Conservation (phyloP, 768 basidiomycete species). For the Trametes sanguinea region DNA sequence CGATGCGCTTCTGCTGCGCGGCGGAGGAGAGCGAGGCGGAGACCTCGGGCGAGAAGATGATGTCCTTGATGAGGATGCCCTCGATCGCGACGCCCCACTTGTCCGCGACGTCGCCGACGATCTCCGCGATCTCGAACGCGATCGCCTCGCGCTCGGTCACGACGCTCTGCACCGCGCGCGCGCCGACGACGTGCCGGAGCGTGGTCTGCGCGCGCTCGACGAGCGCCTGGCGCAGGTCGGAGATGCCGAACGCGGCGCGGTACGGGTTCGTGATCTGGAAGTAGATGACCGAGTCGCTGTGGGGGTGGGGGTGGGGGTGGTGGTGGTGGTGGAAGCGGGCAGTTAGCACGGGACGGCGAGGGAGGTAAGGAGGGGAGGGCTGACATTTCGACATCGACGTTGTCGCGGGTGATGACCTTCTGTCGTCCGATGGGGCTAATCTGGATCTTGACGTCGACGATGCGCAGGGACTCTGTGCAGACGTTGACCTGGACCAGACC, state of each 20-base stretch:
- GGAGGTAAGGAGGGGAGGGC: slow-evolving; percentile 30
- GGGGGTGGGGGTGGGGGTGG: not conserved
- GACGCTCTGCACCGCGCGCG: slow-evolving; percentile 91
- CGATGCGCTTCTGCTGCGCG: slow-evolving; percentile 95
- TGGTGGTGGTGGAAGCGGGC: not conserved
- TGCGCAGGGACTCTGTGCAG: slow-evolving; percentile 83
- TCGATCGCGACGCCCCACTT: slow-evolving; percentile 98
- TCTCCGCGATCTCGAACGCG: slow-evolving; percentile 95
- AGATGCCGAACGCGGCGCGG: slow-evolving; percentile 92
- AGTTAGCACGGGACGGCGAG: slow-evolving; percentile 11
- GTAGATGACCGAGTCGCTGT: slow-evolving; percentile 89
- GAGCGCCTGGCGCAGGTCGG: slow-evolving; percentile 83
- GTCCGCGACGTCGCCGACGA: slow-evolving; percentile 88
- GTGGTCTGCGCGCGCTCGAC: slow-evolving; percentile 91
- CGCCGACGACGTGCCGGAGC: slow-evolving; percentile 95
- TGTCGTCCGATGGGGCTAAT: slow-evolving; percentile 86
- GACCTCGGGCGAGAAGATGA: slow-evolving; percentile 90
- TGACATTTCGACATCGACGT: slow-evolving; percentile 92
- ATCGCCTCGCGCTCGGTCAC: slow-evolving; percentile 97
- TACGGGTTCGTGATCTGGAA: slow-evolving; percentile 91
- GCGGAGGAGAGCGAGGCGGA: slow-evolving; percentile 91
- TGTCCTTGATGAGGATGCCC: slow-evolving; percentile 93
- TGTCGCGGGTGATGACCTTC: slow-evolving; percentile 92
- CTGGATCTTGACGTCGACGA: slow-evolving; percentile 96
- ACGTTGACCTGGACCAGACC: slow-evolving; percentile 92